These are phyloP conservation scores for Penicillium tannophilum DNA, from an alignment of 495 filamentous ascomycete genomes.

Conservation along the genomic window DNA sequence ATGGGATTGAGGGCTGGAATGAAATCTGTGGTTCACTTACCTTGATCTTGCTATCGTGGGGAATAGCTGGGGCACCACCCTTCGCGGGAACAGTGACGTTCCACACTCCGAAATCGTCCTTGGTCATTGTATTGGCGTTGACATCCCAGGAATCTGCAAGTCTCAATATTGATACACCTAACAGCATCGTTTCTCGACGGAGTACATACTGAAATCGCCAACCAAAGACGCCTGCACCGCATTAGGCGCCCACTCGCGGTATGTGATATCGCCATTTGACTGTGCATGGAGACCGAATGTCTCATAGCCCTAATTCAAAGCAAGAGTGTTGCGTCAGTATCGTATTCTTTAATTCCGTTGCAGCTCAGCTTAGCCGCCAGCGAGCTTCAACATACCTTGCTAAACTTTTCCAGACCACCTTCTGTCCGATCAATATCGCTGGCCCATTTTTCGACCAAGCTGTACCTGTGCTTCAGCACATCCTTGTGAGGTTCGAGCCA, in stretches of 20 bases:
- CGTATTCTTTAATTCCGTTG: neutral
- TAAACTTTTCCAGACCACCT: slow-evolving; percentile 91
- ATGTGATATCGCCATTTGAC: slow-evolving; percentile 80
- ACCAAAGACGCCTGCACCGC: slow-evolving; percentile 82
- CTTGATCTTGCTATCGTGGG: slow-evolving; percentile 94
- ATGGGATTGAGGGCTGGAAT: no score
- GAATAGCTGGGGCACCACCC: slow-evolving; percentile 75
- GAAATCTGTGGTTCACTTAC: slow-evolving; percentile 40
- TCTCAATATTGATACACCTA: slow-evolving; percentile 30
- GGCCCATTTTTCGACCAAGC: slow-evolving; percentile 86
- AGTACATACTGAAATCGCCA: slow-evolving; percentile 85
- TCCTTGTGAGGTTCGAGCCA: slow-evolving; percentile 86
- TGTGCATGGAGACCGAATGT: slow-evolving; percentile 79
- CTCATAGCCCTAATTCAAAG: slow-evolving; percentile 64
- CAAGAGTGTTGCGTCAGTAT: neutral
- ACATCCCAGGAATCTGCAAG: slow-evolving; percentile 83
- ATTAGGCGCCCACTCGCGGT: slow-evolving; percentile 97
- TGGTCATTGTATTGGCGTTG: slow-evolving; percentile 80
- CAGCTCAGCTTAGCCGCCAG: neutral
- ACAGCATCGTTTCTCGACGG: neutral
- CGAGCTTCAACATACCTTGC: slow-evolving; percentile 56
- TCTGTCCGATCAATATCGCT: slow-evolving; percentile 78
- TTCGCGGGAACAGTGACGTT: slow-evolving; percentile 76
- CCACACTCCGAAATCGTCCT: slow-evolving; percentile 84
- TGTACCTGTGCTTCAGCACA: slow-evolving; percentile 72